Evolutionary conservation across 371 early-diverging fungal genomes (phyloP).

Genomic region (Rhizopus microsporus): DNA sequence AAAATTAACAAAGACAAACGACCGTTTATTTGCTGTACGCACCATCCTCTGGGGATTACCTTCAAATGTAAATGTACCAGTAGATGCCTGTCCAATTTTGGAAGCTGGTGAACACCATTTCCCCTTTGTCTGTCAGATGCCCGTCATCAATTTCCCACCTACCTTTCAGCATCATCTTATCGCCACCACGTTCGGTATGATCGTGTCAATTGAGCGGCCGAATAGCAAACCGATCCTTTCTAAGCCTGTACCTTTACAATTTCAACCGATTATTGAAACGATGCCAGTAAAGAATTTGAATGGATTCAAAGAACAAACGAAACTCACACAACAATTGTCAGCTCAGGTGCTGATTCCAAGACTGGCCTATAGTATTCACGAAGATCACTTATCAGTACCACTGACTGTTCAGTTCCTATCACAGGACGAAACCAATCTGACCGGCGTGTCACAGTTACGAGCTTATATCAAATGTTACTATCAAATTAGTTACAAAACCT

Average conservation of each 20-base stretch:
- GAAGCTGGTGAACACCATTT: conserved; percentile 28
- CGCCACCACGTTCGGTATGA: conserved; percentile 21
- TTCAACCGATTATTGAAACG: conserved; percentile 30
- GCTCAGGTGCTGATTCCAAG: conserved; percentile 24
- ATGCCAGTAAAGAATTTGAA: conserved; percentile 19
- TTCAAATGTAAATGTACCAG: conserved; percentile 8
- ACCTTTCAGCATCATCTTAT: conserved; percentile 31
- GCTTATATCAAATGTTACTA: conserved; percentile 28
- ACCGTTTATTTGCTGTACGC: conserved; percentile 35
- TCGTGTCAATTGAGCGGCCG: conserved; percentile 25
- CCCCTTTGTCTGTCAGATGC: conserved; percentile 36
- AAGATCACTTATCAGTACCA: conserved; percentile 19
- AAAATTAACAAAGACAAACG: conserved; percentile 22
- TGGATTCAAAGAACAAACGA: conserved; percentile 8
- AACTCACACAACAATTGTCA: conserved; percentile 14
- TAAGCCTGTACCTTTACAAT: conserved; percentile 16
- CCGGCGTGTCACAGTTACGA: conserved; percentile 16
- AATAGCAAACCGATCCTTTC: conserved; percentile 18
- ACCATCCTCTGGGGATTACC: conserved; percentile 30
- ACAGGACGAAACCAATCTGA: conserved; percentile 3
- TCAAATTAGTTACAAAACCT: conserved; percentile 29
- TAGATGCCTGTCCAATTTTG: conserved; percentile 21
- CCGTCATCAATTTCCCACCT: conserved; percentile 36
- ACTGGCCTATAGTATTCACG: conserved; percentile 24
- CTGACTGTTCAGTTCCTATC: conserved; percentile 16